A percentile compares a stretch with the other conserved stretches of the same genome.
Conservation (phyloP, 495 filamentous ascomycete species). For the Podospora anserina region DNA sequence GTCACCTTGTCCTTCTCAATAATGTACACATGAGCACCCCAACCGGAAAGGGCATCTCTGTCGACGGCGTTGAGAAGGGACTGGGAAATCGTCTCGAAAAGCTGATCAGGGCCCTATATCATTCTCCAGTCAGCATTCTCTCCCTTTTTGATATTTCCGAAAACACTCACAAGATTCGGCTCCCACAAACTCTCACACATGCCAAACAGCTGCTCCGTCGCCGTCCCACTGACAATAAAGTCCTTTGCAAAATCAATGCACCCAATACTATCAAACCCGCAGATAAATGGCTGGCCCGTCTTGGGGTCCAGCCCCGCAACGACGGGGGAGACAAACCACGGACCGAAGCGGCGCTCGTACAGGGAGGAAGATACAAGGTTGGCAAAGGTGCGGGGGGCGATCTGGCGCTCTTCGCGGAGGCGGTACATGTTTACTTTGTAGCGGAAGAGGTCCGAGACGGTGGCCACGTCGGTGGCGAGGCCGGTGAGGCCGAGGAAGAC, state of each 20-base stretch:
- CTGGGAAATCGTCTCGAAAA: slow-evolving; percentile 98
- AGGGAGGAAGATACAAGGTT: slow-evolving; percentile 87
- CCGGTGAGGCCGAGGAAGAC: slow-evolving; percentile 97
- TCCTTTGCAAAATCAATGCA: slow-evolving; percentile 99
- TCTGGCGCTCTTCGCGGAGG: slow-evolving; percentile 92
- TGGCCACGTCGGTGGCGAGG: slow-evolving; percentile 90
- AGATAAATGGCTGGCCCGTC: slow-evolving; percentile 92
- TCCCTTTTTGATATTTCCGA: slow-evolving; percentile 1
- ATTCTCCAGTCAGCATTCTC: not conserved
- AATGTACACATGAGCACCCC: slow-evolving; percentile 98
- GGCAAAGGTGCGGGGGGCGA: slow-evolving; percentile 89
- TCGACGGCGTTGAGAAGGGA: slow-evolving; percentile 95
- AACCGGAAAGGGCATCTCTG: slow-evolving; percentile 91
- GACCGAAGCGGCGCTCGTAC: slow-evolving; percentile 94
- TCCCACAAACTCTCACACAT: slow-evolving; percentile 99
- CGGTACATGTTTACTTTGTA: slow-evolving; percentile 99
- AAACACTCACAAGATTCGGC: slow-evolving; percentile 74
- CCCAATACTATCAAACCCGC: slow-evolving; percentile 98
- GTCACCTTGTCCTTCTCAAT: slow-evolving; percentile 99
- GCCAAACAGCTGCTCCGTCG: slow-evolving; percentile 94
- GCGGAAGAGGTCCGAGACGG: slow-evolving; percentile 94
- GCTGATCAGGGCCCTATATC: slow-evolving; percentile 75
- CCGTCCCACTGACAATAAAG: slow-evolving; percentile 96
- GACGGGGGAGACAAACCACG: slow-evolving; percentile 92
- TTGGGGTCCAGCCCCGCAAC: slow-evolving; percentile 91